Percentiles rank a stretch among this genome's conserved stretches.
These are phyloP conservation scores for Moelleriella libera DNA, from an alignment of 2,329 filamentous ascomycete genomes.

Conservation along the genomic window DNA sequence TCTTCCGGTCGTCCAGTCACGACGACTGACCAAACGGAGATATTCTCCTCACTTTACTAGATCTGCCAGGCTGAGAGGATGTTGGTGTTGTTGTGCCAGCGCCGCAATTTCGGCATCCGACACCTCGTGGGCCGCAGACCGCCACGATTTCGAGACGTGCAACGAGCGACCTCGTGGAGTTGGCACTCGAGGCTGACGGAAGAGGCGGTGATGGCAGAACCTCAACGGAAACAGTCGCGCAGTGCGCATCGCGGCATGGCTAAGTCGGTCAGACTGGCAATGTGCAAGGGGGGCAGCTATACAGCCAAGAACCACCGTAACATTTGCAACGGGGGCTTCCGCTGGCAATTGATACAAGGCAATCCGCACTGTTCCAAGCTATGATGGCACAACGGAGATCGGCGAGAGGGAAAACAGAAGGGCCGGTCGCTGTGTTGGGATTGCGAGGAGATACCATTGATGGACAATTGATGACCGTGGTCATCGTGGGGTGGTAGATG, in stretches of 20 bases:
- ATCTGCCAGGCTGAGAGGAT: conserved; percentile 73
- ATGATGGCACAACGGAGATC: too few relatives aligned
- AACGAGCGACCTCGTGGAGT: background rate
- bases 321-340: too few relatives aligned
- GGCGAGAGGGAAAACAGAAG: too few relatives aligned
- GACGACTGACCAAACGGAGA: background rate
- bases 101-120: conserved; percentile 65
- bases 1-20: too few relatives aligned
- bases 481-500: too few relatives aligned
- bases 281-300: too few relatives aligned
- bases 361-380: too few relatives aligned
- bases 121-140: conserved; percentile 15
- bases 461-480: too few relatives aligned
- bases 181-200: background rate
- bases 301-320: too few relatives aligned
- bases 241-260: conserved; percentile 6
- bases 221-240: background rate
- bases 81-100: conserved; percentile 64
- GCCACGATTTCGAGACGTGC: background rate
- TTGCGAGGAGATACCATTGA: too few relatives aligned
- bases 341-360: too few relatives aligned
- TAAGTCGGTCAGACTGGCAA: background rate
- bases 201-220: background rate
- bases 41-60: conserved; percentile 58
- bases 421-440: too few relatives aligned